phyloP scores from a whole-genome alignment of 805 yeast species.

The Lipomyces yamanashiensis region DNA sequence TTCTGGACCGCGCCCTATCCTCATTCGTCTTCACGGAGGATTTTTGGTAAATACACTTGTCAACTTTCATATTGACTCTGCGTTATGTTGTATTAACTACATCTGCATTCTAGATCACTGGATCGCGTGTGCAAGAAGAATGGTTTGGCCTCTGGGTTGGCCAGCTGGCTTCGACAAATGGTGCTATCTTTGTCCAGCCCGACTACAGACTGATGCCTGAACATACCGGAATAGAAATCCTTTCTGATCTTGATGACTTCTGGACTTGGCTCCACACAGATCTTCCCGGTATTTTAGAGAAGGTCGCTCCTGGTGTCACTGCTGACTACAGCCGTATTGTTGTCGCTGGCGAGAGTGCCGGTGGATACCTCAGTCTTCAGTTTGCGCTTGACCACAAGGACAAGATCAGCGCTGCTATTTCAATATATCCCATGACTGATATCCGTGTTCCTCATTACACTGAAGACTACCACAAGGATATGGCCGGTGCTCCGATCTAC shows the following conservation, averaged over 20 bases:
- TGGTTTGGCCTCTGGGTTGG: constrained; percentile 18
- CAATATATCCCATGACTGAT: constrained; percentile 23
- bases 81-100: too few species aligned
- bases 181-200: constrained; percentile 22
- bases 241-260: constrained; percentile 18
- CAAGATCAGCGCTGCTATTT: constrained; percentile 14
- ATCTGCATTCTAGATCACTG: constrained; percentile 10
- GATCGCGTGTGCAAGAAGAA: constrained; percentile 16
- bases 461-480: constrained; percentile 13
- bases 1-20: constrained; percentile 20
- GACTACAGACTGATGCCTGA: constrained; percentile 27
- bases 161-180: constrained; percentile 16
- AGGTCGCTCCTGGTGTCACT: constrained; percentile 11
- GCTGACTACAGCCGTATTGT: constrained; percentile 19
- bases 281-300: constrained; percentile 14
- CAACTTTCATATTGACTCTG: too few species aligned
- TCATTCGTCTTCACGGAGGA: constrained; percentile 26
- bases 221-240: constrained; percentile 21
- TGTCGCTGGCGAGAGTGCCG: constrained; percentile 21
- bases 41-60: constrained; percentile 12
- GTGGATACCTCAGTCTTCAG: constrained; percentile 26
- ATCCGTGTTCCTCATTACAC: constrained; percentile 15
- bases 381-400: constrained; percentile 20
- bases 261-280: constrained; percentile 22
- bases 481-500: constrained; percentile 13